A percentile compares a stretch with the other conserved stretches of the same genome.
phyloP scores from a whole-genome alignment of 352 stramenopile genomes.

The Globisporangium nunn region DNA sequence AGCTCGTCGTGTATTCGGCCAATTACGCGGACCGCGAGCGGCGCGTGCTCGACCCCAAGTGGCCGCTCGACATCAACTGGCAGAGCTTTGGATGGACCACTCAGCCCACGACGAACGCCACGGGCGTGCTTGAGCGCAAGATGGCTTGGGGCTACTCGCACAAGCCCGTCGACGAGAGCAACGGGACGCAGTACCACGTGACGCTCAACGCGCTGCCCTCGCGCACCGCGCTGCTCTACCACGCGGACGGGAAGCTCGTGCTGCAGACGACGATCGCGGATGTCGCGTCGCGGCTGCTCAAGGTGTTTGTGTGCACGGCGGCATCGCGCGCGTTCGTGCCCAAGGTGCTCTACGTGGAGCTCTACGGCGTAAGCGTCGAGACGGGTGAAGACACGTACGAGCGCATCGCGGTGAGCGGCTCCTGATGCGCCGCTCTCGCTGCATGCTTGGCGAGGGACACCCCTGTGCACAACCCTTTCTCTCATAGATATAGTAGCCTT shows the following conservation, averaged over 20 bases:
- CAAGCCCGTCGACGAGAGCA: constrained; percentile 20
- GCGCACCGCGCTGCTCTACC: constrained; percentile 42
- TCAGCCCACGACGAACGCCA: constrained; percentile 55
- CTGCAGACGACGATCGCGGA: constrained; percentile 51
- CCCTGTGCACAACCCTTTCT: not conserved
- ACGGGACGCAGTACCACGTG: constrained; percentile 41
- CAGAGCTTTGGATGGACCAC: constrained; percentile 74
- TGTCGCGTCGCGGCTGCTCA: constrained; percentile 45
- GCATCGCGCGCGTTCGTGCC: constrained; percentile 53
- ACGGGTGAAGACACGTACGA: constrained; percentile 52
- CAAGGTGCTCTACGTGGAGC: constrained; percentile 70
- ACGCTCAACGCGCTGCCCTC: constrained; percentile 64
- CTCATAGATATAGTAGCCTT: too few species aligned
- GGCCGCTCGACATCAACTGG: constrained; percentile 76
- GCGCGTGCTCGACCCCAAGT: constrained; percentile 48
- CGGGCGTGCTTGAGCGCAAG: constrained; percentile 56
- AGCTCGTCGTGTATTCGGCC: constrained; percentile 70
- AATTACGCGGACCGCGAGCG: constrained; percentile 49
- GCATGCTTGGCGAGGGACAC: not conserved
- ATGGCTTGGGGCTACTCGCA: constrained; percentile 68
- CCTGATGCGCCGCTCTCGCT: not conserved
- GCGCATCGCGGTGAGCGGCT: constrained; percentile 35
- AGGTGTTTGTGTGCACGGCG: constrained; percentile 66
- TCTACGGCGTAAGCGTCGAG: constrained; percentile 51
- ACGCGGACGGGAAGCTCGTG: constrained; percentile 38